A percentile compares a stretch with the other conserved stretches of the same genome.
phyloP scores from a whole-genome alignment of 192 early-diverging fungal genomes.

The Coemansia sp. region DNA sequence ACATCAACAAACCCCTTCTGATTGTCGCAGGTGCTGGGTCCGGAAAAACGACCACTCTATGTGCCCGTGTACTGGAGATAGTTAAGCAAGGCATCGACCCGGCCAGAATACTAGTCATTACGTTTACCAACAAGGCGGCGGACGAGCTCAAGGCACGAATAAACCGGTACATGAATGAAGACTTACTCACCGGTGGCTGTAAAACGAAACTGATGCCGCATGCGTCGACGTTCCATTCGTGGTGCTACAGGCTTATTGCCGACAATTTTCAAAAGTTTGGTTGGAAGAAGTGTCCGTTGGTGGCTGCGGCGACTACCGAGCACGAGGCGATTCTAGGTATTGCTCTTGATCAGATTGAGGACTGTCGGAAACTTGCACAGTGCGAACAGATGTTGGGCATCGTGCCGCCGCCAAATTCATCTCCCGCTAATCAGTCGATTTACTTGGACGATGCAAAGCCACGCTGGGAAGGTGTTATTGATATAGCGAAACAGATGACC shows the following conservation, averaged over 20 bases:
- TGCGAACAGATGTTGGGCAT: conserved; percentile 44
- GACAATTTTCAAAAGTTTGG: conserved; percentile 17
- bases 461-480: conserved; percentile 29
- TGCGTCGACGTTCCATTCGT: conserved; percentile 53
- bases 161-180: conserved; percentile 17
- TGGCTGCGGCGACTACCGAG: conserved; percentile 40
- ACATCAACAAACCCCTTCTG: conserved; percentile 40
- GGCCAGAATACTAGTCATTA: conserved; percentile 39
- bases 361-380: conserved; percentile 33
- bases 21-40: conserved; percentile 52
- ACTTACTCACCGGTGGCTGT: neutral
- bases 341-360: conserved; percentile 29
- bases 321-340: conserved; percentile 19
- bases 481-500: conserved; percentile 4
- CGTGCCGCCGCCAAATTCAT: conserved; percentile 1
- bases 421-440: neutral
- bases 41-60: conserved; percentile 51
- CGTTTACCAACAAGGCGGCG: conserved; percentile 56
- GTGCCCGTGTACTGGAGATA: conserved; percentile 49
- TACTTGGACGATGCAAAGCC: conserved; percentile 10
- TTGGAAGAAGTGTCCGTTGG: conserved; percentile 19
- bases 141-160: conserved; percentile 45
- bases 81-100: conserved; percentile 32
- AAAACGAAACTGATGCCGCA: conserved; percentile 12
- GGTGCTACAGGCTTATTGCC: conserved; percentile 42